Conservation (phyloP, 2,329 filamentous ascomycete species). For the Colletotrichum sp. region DNA sequence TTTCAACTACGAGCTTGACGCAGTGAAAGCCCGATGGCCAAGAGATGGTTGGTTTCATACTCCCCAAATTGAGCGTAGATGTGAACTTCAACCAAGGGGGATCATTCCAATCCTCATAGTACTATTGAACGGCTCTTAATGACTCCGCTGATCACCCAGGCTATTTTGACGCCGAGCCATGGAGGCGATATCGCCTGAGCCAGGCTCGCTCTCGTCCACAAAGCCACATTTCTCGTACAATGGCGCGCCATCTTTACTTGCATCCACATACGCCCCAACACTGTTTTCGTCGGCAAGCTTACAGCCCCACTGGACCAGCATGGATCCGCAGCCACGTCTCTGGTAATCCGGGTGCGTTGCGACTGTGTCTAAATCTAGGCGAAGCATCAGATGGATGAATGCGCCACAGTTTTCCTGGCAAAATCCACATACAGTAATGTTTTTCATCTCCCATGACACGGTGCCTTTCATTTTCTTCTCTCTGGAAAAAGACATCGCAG, state of each 20-base stretch:
- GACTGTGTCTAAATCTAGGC: slow-evolving; percentile 26
- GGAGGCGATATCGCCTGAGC: not conserved
- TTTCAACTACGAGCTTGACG: too few species aligned
- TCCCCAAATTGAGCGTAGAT: too few species aligned
- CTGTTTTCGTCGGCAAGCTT: slow-evolving; percentile 24
- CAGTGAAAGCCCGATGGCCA: too few species aligned
- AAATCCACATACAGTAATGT: not conserved
- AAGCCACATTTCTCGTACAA: slow-evolving; percentile 7
- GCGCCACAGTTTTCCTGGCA: too few species aligned
- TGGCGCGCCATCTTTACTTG: slow-evolving; percentile 11
- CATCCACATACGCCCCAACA: slow-evolving; percentile 28
- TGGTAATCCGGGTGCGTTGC: slow-evolving; percentile 30
- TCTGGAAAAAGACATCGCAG: not conserved
- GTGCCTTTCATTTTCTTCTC: not conserved
- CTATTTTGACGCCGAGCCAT: not conserved
- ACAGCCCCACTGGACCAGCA: slow-evolving; percentile 29
- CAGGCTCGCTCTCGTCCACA: not conserved
- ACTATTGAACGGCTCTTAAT: too few species aligned
- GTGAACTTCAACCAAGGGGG: too few species aligned
- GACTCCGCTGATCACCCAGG: too few species aligned
- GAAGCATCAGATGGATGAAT: not conserved
- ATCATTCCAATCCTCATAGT: too few species aligned
- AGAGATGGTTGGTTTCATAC: too few species aligned
- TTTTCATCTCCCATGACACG: not conserved
- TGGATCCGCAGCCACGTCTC: slow-evolving; percentile 26